Base-by-base conservation (phyloP, 1,284 basidiomycete genomes). In the Cystobasidium sp. region DNA sequence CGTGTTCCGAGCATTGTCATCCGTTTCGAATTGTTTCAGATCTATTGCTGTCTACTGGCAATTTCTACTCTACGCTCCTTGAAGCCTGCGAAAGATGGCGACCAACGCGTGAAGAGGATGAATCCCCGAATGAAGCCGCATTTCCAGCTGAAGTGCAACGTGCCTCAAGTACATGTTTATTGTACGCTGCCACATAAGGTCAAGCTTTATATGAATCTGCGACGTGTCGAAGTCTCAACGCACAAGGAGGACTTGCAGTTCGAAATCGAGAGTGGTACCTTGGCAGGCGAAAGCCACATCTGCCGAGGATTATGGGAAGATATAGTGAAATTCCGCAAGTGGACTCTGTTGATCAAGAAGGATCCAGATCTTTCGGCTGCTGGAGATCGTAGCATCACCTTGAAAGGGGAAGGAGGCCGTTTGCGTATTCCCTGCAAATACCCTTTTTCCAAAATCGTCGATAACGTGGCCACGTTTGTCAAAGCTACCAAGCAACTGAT, bases 361-460 rank as follows among this genome's bases (percentile, higher is more conserved):
- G 78, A 67, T 22, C 79, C 78, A 31, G 76, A 79, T 43, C 79
- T 81, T 41, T 76, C 79, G 53, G 80, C 79, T 31, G 71, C 79
- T 14, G 82, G 82, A 24, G 74, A 66, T 0, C 76, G 78, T 62
- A 68, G 77, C 22, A 72, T 85, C 47, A 61, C 78, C 4, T 83
- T 91, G 52, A 84, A 86, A 56, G 88, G 87, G 24, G 89, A 91
- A 55, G 89, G 88, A 62, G 86, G 88, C 2, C 88, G 89, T 20
- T 81, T 97, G 18, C 87, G 89, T 20, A 89, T 97, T 51, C 94
- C 96, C 0, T 88, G 88, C 80, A 88, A 89, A 6, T 97, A 90
- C 80, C 82, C 91, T 46, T 82, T 95, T 53, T 88, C 91, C 18
- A 73, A 76, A 39, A 77, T 81, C 58, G 79, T 84, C 71, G 83